These are phyloP conservation scores for Globisporangium cystogenes DNA, from an alignment of 352 stramenopile genomes.

Conservation along the genomic window DNA sequence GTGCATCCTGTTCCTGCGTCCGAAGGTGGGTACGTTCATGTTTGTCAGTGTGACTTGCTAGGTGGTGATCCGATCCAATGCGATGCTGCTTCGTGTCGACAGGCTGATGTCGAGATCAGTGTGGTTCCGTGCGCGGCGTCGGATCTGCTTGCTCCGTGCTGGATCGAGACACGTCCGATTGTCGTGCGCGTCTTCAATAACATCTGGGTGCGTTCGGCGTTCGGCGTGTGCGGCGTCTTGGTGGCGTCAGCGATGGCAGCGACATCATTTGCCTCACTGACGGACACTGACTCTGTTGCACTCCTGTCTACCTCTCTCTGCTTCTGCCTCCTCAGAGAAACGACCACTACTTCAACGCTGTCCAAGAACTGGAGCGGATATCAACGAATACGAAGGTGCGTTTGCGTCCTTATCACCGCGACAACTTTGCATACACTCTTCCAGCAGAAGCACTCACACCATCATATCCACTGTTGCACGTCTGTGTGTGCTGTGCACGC, in stretches of 20 bases:
- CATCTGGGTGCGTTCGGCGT: conserved; percentile 36
- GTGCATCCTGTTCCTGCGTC: conserved; percentile 43
- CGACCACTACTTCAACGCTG: conserved; percentile 44
- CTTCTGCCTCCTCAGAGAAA: conserved; percentile 40
- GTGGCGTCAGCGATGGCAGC: neutral
- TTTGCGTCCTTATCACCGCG: neutral
- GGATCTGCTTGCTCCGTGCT: conserved; percentile 52
- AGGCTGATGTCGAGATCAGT: conserved; percentile 65
- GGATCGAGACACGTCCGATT: conserved; percentile 51
- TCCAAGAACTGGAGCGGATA: conserved; percentile 61
- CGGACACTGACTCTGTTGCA: neutral
- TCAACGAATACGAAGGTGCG: conserved; percentile 46
- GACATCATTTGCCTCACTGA: neutral
- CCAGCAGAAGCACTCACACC: too few species aligned
- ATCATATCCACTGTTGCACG: neutral
- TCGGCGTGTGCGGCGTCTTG: neutral
- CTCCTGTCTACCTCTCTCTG: too few species aligned
- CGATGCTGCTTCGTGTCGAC: neutral
- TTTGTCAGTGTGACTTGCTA: neutral
- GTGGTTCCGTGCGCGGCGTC: conserved; percentile 53
- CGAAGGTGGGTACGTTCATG: conserved; percentile 36
- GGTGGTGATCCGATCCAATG: too few species aligned
- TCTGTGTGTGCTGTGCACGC: neutral
- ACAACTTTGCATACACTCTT: too few species aligned
- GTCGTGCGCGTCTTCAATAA: conserved; percentile 59